Evolutionary conservation across 768 basidiomycete species (phyloP).

Genomic region (Leccinum aurantiacum): DNA sequence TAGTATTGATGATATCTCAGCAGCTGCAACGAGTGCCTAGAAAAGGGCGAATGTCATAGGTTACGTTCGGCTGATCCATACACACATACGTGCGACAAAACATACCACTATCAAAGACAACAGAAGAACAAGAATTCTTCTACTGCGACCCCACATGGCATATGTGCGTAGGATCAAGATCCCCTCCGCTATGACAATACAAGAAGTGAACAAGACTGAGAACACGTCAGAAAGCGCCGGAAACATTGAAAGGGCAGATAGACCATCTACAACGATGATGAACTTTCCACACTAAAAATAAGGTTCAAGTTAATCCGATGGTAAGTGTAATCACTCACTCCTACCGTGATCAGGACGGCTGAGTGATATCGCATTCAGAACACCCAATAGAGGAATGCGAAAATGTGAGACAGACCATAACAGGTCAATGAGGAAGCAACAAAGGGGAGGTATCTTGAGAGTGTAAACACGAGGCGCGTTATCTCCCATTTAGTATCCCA

Average conservation of each 20-base stretch:
- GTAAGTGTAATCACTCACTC: constrained; percentile 4
- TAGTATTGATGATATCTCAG: neutral
- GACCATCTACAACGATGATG: constrained; percentile 10
- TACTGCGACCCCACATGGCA: constrained; percentile 26
- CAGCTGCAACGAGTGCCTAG: constrained; percentile 18
- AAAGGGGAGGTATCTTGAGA: constrained; percentile 30
- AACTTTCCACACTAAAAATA: constrained; percentile 17
- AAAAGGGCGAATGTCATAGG: neutral
- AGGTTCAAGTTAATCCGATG: neutral
- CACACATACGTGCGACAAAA: neutral
- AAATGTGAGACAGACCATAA: constrained; percentile 13
- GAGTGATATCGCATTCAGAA: neutral
- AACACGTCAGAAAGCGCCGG: neutral
- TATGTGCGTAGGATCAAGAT: constrained; percentile 22
- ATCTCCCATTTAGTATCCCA: constrained; percentile 11
- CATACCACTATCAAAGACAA: constrained; percentile 19
- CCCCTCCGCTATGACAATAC: constrained; percentile 13
- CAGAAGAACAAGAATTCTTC: constrained; percentile 17
- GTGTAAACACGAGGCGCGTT: constrained; percentile 24
- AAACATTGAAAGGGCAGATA: neutral
- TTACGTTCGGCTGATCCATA: no score
- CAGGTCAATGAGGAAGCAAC: constrained; percentile 17
- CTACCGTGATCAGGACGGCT: constrained; percentile 10
- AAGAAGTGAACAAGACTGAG: constrained; percentile 14
- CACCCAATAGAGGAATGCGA: neutral